Percentiles rank a stretch among this genome's conserved stretches.
These are phyloP conservation scores for Curvularia verruculosa DNA, from an alignment of 2,329 filamentous ascomycete species.

Conservation along the genomic window DNA sequence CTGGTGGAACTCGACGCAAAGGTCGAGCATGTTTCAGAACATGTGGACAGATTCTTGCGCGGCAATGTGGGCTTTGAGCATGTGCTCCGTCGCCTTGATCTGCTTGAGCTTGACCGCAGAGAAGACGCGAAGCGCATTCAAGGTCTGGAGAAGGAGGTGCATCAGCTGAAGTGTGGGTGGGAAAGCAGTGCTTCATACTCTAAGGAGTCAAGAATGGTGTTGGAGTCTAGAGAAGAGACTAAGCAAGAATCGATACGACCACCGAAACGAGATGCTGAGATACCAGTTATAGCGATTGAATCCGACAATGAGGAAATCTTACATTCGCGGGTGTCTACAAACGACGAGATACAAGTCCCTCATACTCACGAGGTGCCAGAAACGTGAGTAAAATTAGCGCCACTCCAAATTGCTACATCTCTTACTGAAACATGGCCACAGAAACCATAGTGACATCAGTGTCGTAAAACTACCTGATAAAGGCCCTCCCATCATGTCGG, in stretches of 20 bases:
- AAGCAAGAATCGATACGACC: background rate
- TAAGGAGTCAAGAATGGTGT: background rate
- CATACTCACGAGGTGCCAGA: background rate
- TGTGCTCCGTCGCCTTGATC: conserved; percentile 19
- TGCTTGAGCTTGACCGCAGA: conserved; percentile 17
- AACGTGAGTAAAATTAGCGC: conserved; percentile 14
- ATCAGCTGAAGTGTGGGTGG: conserved; percentile 3
- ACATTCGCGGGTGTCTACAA: background rate
- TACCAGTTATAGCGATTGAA: conserved; percentile 9
- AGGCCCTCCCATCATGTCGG: conserved; percentile 17
- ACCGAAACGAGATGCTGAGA: background rate
- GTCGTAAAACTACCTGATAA: conserved; percentile 9
- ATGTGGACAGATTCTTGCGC: conserved; percentile 11
- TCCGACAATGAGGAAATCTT: conserved; percentile 16
- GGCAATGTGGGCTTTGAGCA: conserved; percentile 4
- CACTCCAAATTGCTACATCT: too few species aligned
- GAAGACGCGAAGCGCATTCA: conserved; percentile 16
- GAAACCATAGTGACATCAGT: conserved; percentile 1
- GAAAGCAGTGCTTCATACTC: background rate
- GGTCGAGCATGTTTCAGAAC: conserved; percentile 18
- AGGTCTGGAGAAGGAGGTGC: conserved; percentile 18
- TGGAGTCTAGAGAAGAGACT: background rate
- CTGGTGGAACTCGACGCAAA: conserved; percentile 23
- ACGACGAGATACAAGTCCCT: conserved; percentile 10
- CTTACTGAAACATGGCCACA: too few species aligned